Evolutionary conservation across 495 filamentous ascomycete genomes (phyloP).

Genomic region (Podospora sp.): DNA sequence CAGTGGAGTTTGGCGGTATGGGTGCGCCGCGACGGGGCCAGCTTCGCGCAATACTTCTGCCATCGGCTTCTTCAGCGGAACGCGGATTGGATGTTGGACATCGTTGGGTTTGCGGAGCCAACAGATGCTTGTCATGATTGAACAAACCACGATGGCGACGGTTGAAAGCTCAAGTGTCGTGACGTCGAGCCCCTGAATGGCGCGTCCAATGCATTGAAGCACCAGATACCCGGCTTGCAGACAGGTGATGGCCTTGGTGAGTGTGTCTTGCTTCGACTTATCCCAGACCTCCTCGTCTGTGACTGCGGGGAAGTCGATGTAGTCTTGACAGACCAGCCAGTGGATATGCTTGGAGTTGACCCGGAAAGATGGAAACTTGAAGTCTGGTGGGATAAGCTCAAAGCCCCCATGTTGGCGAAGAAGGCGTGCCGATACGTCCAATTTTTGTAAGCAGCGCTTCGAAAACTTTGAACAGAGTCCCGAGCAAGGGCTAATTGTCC

Average conservation of each 20-base stretch:
- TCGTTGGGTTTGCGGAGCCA: slow-evolving; percentile 24
- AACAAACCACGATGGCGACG: slow-evolving; percentile 18
- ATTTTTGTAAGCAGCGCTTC: slow-evolving; percentile 19
- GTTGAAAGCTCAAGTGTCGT: slow-evolving; percentile 26
- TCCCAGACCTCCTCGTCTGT: slow-evolving; percentile 12
- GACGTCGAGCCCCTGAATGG: slow-evolving; percentile 12
- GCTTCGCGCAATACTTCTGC: slow-evolving; percentile 2
- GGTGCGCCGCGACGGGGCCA: not conserved
- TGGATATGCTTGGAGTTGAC: slow-evolving; percentile 40
- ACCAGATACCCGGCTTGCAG: slow-evolving; percentile 21
- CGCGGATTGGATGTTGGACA: slow-evolving; percentile 5
- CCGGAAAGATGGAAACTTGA: slow-evolving; percentile 26
- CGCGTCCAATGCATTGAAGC: slow-evolving; percentile 17
- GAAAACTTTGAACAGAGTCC: slow-evolving; percentile 21
- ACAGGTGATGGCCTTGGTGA: slow-evolving; percentile 13
- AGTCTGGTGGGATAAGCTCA: slow-evolving; percentile 35
- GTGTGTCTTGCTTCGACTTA: slow-evolving; percentile 22
- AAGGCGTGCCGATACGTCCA: slow-evolving; percentile 45
- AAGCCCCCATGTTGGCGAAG: slow-evolving; percentile 46
- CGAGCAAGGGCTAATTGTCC: slow-evolving; percentile 18
- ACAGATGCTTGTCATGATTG: slow-evolving; percentile 9
- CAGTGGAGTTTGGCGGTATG: slow-evolving; percentile 15
- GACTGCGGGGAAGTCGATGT: slow-evolving; percentile 20
- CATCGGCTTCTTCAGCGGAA: not conserved
- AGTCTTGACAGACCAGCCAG: slow-evolving; percentile 33